Evolutionary conservation across 192 early-diverging fungal genomes (phyloP), one percentile per base, ranked within the genome.

Genomic region (Mortierella alpina): DNA sequence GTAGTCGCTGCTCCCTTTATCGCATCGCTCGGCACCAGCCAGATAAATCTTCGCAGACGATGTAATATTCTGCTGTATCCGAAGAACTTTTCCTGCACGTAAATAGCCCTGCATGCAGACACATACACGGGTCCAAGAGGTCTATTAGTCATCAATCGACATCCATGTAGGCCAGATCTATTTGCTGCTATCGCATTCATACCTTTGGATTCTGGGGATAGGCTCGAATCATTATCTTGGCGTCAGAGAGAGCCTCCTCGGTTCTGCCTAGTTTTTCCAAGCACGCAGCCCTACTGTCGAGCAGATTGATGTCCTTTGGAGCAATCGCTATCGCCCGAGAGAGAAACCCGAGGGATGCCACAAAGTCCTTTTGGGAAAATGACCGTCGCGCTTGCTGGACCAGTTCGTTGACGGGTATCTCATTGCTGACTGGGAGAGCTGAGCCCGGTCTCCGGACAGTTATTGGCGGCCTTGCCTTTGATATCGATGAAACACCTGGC

Each of bases 181-280:
- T 41, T 41, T n/a, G 50, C 39, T 10, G 1, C n/a, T 39, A 14
- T 18, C n/a, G 10, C 18, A 0, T 40, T 2, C 31, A 17, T 49
- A 79, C 76, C 76, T 79, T 79, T 62, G 76, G 64, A n/a, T 66
- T 45, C 51, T 63, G 63, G 44, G 76, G 68, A 62, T 67, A 47
- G 31, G 6, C 52, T 41, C 47, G 40, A 31, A 79, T 79, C 76
- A 79, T 79, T 7, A 58, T 15, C 40, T 79, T 79, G 7, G 76
- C 69, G 48, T 79, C 76, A 11, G 51, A 2, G 5, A 79, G 69
- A 4, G 63, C 76, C 13, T 79, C 65, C 2, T 66, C 41, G n/a
- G 67, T 13, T 46, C 65, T 49, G 10, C 58, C 68, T 7, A 79
- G 42, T 17, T 72, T 79, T 48, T 79, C 76, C 0, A 55, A 66